Conservation (phyloP, 2,329 filamentous ascomycete genomes). For the Daldinia eschscholtzii region DNA sequence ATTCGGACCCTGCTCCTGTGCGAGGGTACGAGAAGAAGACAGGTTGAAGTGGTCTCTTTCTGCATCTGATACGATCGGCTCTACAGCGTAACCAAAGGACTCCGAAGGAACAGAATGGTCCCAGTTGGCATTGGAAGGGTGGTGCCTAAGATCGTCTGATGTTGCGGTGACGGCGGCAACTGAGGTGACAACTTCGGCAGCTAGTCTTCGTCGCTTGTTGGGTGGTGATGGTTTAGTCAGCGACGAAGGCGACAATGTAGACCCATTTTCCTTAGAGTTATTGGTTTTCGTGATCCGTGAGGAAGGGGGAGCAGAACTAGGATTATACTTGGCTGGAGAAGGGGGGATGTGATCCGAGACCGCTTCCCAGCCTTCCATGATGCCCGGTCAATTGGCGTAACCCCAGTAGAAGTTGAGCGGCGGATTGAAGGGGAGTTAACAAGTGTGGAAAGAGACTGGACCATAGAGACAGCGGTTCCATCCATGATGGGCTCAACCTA, state of each 20-base stretch:
- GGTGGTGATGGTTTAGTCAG: conserved; percentile 24
- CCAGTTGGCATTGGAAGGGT: conserved; percentile 25
- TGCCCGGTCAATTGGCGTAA: conserved; percentile 38
- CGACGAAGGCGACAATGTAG: conserved; percentile 26
- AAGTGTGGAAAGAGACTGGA: conserved; percentile 27
- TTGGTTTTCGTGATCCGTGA: conserved; percentile 31
- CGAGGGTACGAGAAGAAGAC: conserved; percentile 28
- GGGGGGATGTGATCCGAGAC: conserved; percentile 31
- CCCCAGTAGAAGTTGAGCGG: conserved; percentile 31
- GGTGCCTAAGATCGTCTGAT: conserved; percentile 28
- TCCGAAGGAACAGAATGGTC: conserved; percentile 19
- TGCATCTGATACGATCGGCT: conserved; percentile 23
- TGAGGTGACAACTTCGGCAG: conserved; percentile 29
- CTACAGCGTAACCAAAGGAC: conserved; percentile 20
- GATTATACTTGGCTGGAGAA: conserved; percentile 27
- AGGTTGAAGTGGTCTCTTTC: conserved; percentile 29
- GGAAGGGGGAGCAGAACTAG: conserved; percentile 21
- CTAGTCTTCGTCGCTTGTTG: conserved; percentile 20
- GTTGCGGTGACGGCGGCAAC: conserved; percentile 18
- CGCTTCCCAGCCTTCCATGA: conserved; percentile 42
- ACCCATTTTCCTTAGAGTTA: conserved; percentile 24
- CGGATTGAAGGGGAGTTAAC: conserved; percentile 28
- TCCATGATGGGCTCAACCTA: conserved; percentile 38
- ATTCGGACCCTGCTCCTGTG: conserved; percentile 23
- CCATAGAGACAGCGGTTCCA: conserved; percentile 32